Percentiles rank a stretch among this genome's conserved stretches.
phyloP scores from a whole-genome alignment of 2,329 filamentous ascomycete species.

The Trichoderma breve region DNA sequence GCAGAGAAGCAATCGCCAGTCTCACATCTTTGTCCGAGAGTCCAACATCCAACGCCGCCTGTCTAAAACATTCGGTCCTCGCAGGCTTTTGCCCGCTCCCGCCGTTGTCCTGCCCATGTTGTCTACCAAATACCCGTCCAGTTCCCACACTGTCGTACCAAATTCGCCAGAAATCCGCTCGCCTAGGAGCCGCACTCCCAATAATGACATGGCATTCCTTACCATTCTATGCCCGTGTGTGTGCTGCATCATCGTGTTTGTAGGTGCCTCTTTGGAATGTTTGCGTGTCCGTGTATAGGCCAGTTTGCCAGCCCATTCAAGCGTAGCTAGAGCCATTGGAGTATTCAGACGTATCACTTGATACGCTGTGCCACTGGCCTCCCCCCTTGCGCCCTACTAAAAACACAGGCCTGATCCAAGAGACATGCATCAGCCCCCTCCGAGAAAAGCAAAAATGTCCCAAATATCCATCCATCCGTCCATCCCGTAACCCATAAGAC shows the following conservation, averaged over 20 bases:
- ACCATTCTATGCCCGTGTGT: neutral
- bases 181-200: neutral
- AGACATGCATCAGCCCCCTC: neutral
- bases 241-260: neutral
- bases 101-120: neutral
- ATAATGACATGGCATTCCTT: neutral
- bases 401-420: neutral
- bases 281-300: slow-evolving; percentile 4
- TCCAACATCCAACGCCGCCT: slow-evolving; percentile 11
- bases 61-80: slow-evolving; percentile 9
- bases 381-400: neutral
- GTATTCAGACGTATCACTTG: slow-evolving; percentile 7
- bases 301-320: neutral
- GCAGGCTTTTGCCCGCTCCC: neutral
- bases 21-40: neutral
- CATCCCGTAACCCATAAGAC: neutral
- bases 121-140: neutral
- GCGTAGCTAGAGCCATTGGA: neutral
- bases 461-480: neutral
- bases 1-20: neutral
- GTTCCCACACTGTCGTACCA: slow-evolving; percentile 3
- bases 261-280: neutral
- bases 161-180: neutral
- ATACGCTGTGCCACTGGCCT: neutral
- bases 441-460: neutral